These are phyloP conservation scores for Podospora tetraspora DNA, from an alignment of 495 filamentous ascomycete genomes.

Conservation along the genomic window DNA sequence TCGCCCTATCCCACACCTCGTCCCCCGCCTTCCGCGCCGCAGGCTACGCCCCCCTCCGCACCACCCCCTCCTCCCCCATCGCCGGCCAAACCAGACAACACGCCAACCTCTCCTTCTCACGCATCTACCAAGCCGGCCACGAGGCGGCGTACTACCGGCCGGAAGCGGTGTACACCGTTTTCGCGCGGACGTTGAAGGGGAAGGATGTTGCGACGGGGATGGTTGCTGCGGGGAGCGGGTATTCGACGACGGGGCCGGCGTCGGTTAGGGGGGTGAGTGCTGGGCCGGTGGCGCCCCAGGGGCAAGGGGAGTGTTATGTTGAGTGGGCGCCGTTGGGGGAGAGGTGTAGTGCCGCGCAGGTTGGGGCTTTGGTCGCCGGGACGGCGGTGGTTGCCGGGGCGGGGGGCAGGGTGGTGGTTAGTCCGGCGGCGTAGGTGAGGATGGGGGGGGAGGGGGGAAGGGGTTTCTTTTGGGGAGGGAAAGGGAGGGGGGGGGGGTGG, in stretches of 20 bases:
- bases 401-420: background rate
- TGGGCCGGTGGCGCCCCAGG: background rate
- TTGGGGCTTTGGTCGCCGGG: background rate
- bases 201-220: background rate
- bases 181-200: background rate
- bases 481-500: background rate
- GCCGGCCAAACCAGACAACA: constrained; percentile 57
- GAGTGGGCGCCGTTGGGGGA: background rate
- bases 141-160: constrained; percentile 21
- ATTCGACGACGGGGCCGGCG: background rate
- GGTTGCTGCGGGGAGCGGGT: background rate
- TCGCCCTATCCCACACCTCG: constrained; percentile 37
- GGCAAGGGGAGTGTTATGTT: background rate
- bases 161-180: background rate
- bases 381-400: background rate
- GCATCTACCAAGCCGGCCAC: constrained; percentile 57
- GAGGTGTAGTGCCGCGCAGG: background rate
- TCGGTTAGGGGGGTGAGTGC: background rate
- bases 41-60: constrained; percentile 31
- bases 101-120: constrained; percentile 54
- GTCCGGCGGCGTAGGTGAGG: background rate
- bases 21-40: constrained; percentile 30
- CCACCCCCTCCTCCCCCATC: background rate
- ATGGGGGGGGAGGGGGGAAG: no score
- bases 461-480: background rate